phyloP scores from a whole-genome alignment of 495 filamentous ascomycete species.

The Penicillium canescens region DNA sequence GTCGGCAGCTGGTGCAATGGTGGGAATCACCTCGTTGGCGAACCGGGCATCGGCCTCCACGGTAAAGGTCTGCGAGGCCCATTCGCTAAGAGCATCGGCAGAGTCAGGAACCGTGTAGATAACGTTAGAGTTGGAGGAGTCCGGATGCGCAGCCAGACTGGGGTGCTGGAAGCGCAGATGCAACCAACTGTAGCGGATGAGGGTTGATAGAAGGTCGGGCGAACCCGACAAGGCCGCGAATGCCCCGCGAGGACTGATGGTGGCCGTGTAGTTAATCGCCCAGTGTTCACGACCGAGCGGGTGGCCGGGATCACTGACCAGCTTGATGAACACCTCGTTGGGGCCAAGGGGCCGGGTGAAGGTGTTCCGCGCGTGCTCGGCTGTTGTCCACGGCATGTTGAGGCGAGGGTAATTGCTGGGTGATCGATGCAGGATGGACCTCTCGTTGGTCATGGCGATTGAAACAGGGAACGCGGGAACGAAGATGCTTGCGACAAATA shows the following conservation, averaged over 20 bases:
- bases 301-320: conserved; percentile 20
- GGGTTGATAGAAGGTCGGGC: conserved; percentile 3
- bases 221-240: conserved; percentile 8
- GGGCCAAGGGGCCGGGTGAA: conserved; percentile 17
- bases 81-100: conserved; percentile 17
- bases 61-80: conserved; percentile 26
- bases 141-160: conserved; percentile 24
- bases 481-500: too few species aligned
- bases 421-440: background rate
- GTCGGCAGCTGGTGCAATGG: conserved; percentile 15
- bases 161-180: conserved; percentile 33
- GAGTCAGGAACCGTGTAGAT: conserved; percentile 23
- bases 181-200: conserved; percentile 28
- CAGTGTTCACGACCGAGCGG: conserved; percentile 26
- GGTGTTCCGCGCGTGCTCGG: conserved; percentile 1
- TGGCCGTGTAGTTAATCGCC: conserved; percentile 21
- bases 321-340: conserved; percentile 26
- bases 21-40: conserved; percentile 20
- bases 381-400: conserved; percentile 1
- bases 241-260: conserved; percentile 15
- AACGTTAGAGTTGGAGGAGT: conserved; percentile 12
- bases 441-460: conserved; percentile 2
- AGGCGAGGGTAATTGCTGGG: background rate
- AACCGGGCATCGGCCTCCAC: conserved; percentile 17
- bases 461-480: too few species aligned